Base-by-base conservation (phyloP, 495 filamentous ascomycete genomes). In the Penicillium lagena region DNA sequence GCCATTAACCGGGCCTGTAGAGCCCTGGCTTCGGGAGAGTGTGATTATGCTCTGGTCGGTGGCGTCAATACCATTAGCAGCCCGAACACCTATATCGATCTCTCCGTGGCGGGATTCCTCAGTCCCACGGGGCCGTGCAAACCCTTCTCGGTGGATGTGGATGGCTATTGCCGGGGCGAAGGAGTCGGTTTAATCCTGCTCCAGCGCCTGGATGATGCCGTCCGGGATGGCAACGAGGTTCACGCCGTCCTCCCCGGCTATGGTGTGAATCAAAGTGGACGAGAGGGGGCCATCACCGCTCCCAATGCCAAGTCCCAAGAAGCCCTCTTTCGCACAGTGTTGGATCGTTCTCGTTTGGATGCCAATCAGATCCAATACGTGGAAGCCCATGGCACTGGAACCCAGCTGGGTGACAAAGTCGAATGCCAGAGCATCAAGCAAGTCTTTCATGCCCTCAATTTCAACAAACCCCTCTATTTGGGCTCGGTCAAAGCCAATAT, bases 271-370 rank as follows among this genome's bases (percentile, higher is more conserved):
- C 82, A 86, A 27, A 78, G 73, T 5, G 72, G 72, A 0, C 76
- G 82, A 42, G 70, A 71, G 32, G 73, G 76, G 13, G 75, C 79
- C 13, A 87, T 88, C 55, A 84, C 80, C 0, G 75, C 79, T 11
- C 71, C 73, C 0, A 49, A 67, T 29, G 40, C 50, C 0, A 34
- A 29, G 0, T 65, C 70, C 3, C 63, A 64, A 28, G 40, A 29
- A 14, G 40, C 52, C 2, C 45, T 73, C 1, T 73, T 42, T 27
- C 17, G 9, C 17, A 29, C 43, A 9, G 44, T 59, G 0, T 8
- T 51, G 2, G 4, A 3, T 7, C 17, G 45, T 7, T 45, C 58
- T 0, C 22, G 36, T 0, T 7, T 69, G 0, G 29, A 48, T 0
- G 42, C 60, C 0, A 5, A 17, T 0, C 12, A 62, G 0, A 43